Conservation (phyloP, 2,329 filamentous ascomycete genomes). For the Penicillium sclerotigenum region DNA sequence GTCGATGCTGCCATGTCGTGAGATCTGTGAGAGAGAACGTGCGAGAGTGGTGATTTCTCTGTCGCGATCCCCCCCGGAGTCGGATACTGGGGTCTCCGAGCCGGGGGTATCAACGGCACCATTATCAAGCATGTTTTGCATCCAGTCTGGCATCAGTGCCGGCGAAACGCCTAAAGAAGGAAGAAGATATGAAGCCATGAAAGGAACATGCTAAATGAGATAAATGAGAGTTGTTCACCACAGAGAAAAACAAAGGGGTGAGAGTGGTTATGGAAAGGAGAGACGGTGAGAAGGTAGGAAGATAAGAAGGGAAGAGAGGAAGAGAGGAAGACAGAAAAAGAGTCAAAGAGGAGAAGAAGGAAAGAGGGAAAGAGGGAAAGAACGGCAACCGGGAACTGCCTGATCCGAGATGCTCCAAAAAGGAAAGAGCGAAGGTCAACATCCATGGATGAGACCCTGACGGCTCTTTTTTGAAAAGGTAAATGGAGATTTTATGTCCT, state of each 20-base stretch:
- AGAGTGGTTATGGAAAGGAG: not conserved
- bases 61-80: conserved; percentile 24
- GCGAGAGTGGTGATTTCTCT: conserved; percentile 30
- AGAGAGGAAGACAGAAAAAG: not conserved
- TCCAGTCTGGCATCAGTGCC: not conserved
- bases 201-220: not conserved
- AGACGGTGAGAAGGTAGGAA: not conserved
- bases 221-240: not conserved
- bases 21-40: conserved; percentile 31
- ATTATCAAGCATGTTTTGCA: not conserved
- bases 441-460: not conserved
- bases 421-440: not conserved
- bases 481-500: not conserved
- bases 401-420: not conserved
- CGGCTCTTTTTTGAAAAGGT: not conserved
- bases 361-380: not conserved
- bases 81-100: not conserved
- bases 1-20: conserved; percentile 20
- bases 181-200: conserved; percentile 1
- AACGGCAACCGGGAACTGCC: not conserved
- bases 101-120: not conserved
- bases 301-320: not conserved
- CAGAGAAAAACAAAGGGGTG: not conserved
- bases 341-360: too few species aligned
- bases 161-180: not conserved